Evolutionary conservation across 2,329 filamentous ascomycete species (phyloP), one percentile per base, ranked within the genome.

Genomic region (Fusarium sp.): DNA sequence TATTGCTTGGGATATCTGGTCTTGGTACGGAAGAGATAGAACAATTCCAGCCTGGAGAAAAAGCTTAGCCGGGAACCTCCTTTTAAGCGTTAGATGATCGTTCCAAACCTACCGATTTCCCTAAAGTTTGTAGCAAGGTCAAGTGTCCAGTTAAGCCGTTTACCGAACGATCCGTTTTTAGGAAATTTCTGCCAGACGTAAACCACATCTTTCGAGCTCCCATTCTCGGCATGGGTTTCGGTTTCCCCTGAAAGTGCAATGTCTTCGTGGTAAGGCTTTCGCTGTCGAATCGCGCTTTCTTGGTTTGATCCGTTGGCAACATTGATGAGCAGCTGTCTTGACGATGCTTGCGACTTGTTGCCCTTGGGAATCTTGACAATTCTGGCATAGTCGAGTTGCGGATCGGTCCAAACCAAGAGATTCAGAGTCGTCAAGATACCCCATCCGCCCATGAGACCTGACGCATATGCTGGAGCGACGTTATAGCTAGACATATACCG

Each of bases 141-240:
- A 22, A 85, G 76, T 2, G 85, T 82, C 90, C 90, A 92, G 72
- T 82, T 82, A 13, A 91, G 78, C 17, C 90, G 85, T 45, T 86
- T 80, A 30, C 77, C 58, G 51, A 90, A 86, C 1, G 87, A 79
- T 4, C 80, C 86, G 7, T 86, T 79, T 8, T 84, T 83, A 1
- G 90, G 90, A 72, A 87, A 92, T 2, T 85, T 80, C 77, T 92
- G 86, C 90, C 90, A 92, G 75, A 87, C 86, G 63, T 90, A 91
- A 65, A 88, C 85, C 51, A 82, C 82, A 10, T 81, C 80, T 24
- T 82, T 77, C 1, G 54, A 50, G 18, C 22, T 17, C 13, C 38
- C 41, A 32, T 59, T 38, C 24, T 67, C 53, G n/a, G 30, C 22
- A n/a, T 41, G 51, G 26, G 30, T 35, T n/a, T 45, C n/a, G 26